A percentile compares a stretch with the other conserved stretches of the same genome.
Evolutionary conservation across 1,284 basidiomycete genomes (phyloP).

Genomic region (Cryptococcus wingfieldii): DNA sequence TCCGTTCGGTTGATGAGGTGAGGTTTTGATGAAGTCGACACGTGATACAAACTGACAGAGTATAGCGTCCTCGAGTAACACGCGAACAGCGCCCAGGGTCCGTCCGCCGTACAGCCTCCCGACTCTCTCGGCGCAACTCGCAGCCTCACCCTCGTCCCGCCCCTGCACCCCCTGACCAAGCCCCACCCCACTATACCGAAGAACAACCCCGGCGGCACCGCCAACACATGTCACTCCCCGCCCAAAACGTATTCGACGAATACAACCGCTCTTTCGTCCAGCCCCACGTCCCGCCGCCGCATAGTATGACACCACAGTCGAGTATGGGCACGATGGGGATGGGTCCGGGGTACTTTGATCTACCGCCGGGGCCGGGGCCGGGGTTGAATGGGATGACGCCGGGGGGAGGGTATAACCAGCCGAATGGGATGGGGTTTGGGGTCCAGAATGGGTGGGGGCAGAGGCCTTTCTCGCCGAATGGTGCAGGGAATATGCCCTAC

Average conservation of each 20-base stretch:
- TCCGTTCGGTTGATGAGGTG: conserved; percentile 39
- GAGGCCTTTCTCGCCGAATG: not conserved
- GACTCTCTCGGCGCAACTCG: not conserved
- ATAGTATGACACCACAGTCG: no score
- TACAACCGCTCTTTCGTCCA: not conserved
- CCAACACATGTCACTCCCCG: not conserved
- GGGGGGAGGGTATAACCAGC: not conserved
- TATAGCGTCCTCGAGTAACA: conserved; percentile 14
- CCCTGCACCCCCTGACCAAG: not conserved
- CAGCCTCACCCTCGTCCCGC: not conserved
- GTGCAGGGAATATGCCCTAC: conserved; percentile 3
- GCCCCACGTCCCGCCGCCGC: no score
- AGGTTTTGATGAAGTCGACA: conserved; percentile 3
- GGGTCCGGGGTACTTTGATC: conserved; percentile 13
- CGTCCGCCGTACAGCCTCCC: no score
- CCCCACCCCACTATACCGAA: conserved; percentile 5
- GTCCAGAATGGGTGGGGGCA: not conserved
- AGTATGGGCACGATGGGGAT: not conserved
- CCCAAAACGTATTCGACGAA: not conserved
- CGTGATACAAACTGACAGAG: not conserved
- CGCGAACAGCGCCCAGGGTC: not conserved
- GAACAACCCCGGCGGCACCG: not conserved
- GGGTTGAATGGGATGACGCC: not conserved
- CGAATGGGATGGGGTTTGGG: not conserved
- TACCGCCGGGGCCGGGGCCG: not conserved